These are phyloP conservation scores for Russula griseocarnosa DNA, from an alignment of 768 basidiomycete genomes.

Conservation along the genomic window DNA sequence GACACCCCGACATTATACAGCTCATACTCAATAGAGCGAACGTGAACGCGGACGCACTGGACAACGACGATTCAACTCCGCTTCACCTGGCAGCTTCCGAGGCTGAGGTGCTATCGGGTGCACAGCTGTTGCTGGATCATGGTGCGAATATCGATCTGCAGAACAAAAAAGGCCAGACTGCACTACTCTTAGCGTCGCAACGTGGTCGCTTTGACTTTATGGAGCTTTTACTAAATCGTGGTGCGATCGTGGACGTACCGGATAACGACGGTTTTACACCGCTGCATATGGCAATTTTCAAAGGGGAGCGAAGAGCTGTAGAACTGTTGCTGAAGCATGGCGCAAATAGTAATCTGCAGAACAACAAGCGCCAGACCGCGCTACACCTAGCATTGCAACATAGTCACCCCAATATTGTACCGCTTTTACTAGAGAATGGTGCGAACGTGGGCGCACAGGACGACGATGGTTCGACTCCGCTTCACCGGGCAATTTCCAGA, in stretches of 20 bases:
- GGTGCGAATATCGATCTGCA: neutral
- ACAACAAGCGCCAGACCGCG: neutral
- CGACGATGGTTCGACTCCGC: conserved; percentile 19
- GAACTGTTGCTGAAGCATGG: neutral
- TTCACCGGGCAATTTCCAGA: no score
- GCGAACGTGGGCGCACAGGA: neutral
- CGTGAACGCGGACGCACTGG: neutral
- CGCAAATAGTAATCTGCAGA: neutral
- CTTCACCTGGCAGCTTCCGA: neutral
- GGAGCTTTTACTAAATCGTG: neutral
- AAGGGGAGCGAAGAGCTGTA: neutral
- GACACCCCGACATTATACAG: neutral
- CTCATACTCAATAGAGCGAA: neutral
- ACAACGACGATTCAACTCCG: neutral
- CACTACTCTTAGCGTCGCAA: conserved; percentile 20
- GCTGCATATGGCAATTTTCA: neutral
- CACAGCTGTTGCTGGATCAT: neutral
- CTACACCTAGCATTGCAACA: no score
- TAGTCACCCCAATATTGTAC: no score
- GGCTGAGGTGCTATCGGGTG: neutral
- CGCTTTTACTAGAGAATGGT: no score
- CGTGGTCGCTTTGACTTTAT: neutral
- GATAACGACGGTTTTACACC: neutral
- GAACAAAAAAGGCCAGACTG: neutral
- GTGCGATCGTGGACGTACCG: neutral